Evolutionary conservation across 208 protist genomes (phyloP), one percentile per base, ranked within the genome.

Genomic region (Balamuthia mandrillaris): DNA sequence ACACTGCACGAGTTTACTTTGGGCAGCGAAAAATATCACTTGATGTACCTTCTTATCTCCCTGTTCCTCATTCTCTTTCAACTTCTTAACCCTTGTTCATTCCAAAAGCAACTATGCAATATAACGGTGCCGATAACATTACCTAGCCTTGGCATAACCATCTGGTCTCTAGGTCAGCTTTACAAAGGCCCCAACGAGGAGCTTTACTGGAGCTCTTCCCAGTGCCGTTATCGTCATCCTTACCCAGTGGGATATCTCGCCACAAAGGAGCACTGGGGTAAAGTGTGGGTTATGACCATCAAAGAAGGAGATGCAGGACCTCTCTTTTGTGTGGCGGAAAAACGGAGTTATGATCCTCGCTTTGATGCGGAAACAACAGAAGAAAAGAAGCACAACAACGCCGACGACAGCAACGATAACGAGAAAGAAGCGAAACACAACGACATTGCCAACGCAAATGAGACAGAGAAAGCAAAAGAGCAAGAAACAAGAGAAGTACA

Each of bases 271-370:
- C 61, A 82, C 37, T 82, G 75, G 75, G 75, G 75, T 18, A 41
- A 16, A 7, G 75, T 68, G 12, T 82, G 75, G 75, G 66, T 82
- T 35, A 82, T 82, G 75, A 54, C 61, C 37, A 82, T 82, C 31
- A 39, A 82, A n/a, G 75, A 82, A 29, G 75, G 75, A 24, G 2
- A 2, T 10, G 54, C 61, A 12, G 75, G 75, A 2, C 75, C 75
- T 24, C 35, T 61, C 14, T 82, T 82, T n/a, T n/a, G n/a, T 44
- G 75, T 82, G 29, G 75, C 66, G 21, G 37, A 54, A 10, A 35
- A 82, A 54, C 44, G 66, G 54, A 5, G 52, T 1, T 47, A 82
- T 41, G 75, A 82, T n/a, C 41, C 51, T 2, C 1, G 2, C 1
- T 42, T 12, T 18, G 60, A 21, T 7, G 60, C 35, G 16, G 24